Conservation (phyloP, 352 stramenopile genomes). For the Phytophthora foliorum region DNA sequence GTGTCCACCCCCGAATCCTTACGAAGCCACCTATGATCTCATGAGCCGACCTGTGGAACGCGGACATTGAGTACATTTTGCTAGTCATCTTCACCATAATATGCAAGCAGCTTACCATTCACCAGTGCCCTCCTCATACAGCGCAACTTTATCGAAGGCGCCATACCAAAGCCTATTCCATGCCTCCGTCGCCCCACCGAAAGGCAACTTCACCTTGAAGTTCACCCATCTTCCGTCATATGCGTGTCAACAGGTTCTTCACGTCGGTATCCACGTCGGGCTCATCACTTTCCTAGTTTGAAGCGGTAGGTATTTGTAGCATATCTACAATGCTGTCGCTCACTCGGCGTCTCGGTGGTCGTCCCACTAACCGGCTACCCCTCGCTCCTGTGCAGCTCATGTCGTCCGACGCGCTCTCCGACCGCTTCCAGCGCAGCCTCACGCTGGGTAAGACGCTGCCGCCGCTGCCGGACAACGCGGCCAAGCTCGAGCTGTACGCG, state of each 20-base stretch:
- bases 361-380: background rate
- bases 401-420: conserved; percentile 31
- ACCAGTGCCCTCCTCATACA: no score
- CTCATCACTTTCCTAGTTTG: conserved; percentile 11
- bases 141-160: no score
- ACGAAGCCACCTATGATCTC: no score
- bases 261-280: conserved; percentile 20
- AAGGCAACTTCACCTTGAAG: conserved; percentile 3
- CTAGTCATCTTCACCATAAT: no score
- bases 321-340: conserved; percentile 13
- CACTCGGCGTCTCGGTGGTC: background rate
- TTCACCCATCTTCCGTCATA: conserved; percentile 9
- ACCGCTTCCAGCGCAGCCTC: conserved; percentile 70
- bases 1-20: no score
- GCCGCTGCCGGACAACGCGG: conserved; percentile 73
- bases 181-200: background rate
- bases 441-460: conserved; percentile 78
- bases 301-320: background rate
- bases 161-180: no score
- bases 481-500: conserved; percentile 88
- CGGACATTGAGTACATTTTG: no score
- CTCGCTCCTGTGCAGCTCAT: conserved; percentile 21
- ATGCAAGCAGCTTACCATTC: no score
- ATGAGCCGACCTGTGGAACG: no score
- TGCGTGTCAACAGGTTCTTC: conserved; percentile 19